phyloP scores from a whole-genome alignment of 768 basidiomycete genomes.

The Psilocybe cubensis region DNA sequence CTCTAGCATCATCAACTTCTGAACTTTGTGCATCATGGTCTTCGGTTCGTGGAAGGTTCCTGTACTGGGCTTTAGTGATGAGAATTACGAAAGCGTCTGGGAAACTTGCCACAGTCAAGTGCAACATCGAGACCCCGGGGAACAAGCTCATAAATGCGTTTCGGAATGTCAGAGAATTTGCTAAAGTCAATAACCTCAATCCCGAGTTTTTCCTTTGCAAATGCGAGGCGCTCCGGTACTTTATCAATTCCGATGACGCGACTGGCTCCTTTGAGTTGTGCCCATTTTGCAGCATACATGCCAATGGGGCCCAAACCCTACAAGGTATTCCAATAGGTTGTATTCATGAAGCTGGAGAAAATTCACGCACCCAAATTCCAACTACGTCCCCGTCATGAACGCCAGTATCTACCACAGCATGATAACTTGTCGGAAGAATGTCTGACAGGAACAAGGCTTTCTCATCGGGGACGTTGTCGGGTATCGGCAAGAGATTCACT shows the following conservation, averaged over 20 bases:
- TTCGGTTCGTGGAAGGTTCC: conserved; percentile 77
- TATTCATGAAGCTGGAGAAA: not conserved
- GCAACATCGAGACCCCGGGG: conserved; percentile 69
- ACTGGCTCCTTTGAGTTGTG: conserved; percentile 66
- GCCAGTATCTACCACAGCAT: conserved; percentile 72
- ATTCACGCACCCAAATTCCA: conserved; percentile 62
- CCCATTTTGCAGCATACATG: conserved; percentile 61
- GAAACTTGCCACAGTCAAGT: conserved; percentile 67
- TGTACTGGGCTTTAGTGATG: conserved; percentile 10
- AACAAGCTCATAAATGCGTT: conserved; percentile 59
- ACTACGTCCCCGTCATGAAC: conserved; percentile 75
- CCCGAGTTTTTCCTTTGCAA: conserved; percentile 48
- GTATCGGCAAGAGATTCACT: conserved; percentile 72
- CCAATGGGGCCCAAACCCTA: conserved; percentile 73
- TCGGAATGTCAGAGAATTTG: conserved; percentile 50
- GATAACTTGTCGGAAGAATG: conserved; percentile 74
- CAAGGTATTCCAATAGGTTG: not conserved
- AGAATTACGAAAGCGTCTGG: conserved; percentile 30
- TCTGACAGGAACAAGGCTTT: conserved; percentile 60
- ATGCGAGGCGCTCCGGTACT: conserved; percentile 47
- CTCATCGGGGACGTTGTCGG: conserved; percentile 66
- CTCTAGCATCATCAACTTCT: conserved; percentile 74
- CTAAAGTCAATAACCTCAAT: conserved; percentile 66
- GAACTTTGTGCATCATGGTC: conserved; percentile 62
- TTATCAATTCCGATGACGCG: conserved; percentile 75